Base-by-base conservation (phyloP, 1,284 basidiomycete genomes). In the Moesziomyces aphidis region DNA sequence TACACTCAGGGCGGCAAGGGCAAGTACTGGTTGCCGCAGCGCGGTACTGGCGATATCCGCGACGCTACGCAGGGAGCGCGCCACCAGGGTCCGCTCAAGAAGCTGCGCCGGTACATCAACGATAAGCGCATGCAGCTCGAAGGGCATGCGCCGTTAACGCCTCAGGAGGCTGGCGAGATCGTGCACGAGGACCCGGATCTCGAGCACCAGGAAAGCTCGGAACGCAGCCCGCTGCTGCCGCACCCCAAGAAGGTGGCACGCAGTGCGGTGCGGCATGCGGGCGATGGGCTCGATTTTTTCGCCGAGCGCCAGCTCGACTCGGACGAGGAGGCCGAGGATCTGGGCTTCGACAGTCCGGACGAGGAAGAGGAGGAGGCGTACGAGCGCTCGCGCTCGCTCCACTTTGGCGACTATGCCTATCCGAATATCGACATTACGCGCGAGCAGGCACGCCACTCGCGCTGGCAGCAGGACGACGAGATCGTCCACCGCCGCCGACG, bases 351-450 rank as follows among this genome's bases (percentile, higher is more conserved):
- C 4, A 89, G 89, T 42, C 81, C 88, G 62, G 88, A 91, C 75
- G 86, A 88, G 44, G 87, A 86, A 63, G 90, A 95, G 85, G 76
- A 83, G 28, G 90, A 93, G 67, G 85, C 95, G 48, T 95, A 91
- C 78, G 86, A 86, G 21, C 88, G 91, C 54, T 90, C 91, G 78
- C 88, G 89, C 76, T 88, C 89, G 71, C 91, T 93, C 58, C 86
- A 94, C 23, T 94, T 96, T 78, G 97, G 96, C 10, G 94, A 97
- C 86, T 94, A 95, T 81, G 90, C 92, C 76, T 97, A 96, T 83
- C 93, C 93, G 0, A 91, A 90, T 73, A 91, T 95, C 64, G 94
- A 95, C 79, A 90, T 93, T 42, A 93, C 90, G 82, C 89, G 92
- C 50, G 89, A 94, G 86, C 84, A 73, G 61, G 52, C 54, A 7